A percentile compares a stretch with the other conserved stretches of the same genome.
phyloP scores from a whole-genome alignment of 176 grass and related monocot species.

The Miscanthus lutarioriparius region DNA sequence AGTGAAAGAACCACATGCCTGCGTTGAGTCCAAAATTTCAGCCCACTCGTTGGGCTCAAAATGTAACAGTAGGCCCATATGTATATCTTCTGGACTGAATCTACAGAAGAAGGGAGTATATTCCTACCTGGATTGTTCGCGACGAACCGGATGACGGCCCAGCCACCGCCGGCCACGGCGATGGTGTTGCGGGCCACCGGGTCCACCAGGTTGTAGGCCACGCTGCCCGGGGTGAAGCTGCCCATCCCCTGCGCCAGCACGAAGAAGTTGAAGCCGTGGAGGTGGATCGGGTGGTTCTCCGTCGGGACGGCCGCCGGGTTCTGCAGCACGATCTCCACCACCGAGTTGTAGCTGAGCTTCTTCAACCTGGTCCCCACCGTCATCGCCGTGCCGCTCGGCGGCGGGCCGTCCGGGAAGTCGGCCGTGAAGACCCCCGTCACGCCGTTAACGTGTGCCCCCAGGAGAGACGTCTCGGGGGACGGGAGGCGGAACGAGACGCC shows the following conservation, averaged over 20 bases:
- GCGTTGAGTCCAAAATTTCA: neutral
- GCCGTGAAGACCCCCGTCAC: slow-evolving; percentile 46
- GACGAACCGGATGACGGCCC: slow-evolving; percentile 75
- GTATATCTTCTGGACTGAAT: neutral
- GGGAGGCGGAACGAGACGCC: slow-evolving; percentile 70
- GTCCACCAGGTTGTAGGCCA: slow-evolving; percentile 71
- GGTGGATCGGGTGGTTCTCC: slow-evolving; percentile 90
- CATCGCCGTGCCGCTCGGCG: slow-evolving; percentile 47
- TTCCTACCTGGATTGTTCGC: slow-evolving; percentile 71
- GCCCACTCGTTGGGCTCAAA: neutral
- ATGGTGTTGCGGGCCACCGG: slow-evolving; percentile 70
- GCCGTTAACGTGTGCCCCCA: slow-evolving; percentile 48
- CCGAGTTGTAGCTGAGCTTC: slow-evolving; percentile 64
- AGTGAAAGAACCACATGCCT: slow-evolving; percentile 84
- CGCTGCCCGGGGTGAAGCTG: slow-evolving; percentile 38
- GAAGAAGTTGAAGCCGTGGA: slow-evolving; percentile 91
- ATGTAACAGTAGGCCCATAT: neutral
- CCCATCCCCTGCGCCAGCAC: slow-evolving; percentile 72
- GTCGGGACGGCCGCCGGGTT: slow-evolving; percentile 44
- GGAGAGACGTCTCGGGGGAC: slow-evolving; percentile 40
- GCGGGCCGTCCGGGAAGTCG: slow-evolving; percentile 69
- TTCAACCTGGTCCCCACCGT: slow-evolving; percentile 49
- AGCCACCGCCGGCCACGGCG: slow-evolving; percentile 63
- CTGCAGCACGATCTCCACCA: slow-evolving; percentile 85
- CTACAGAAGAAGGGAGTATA: neutral